Base-by-base conservation (phyloP, 805 yeast species). In the Metschnikowia proteae region DNA sequence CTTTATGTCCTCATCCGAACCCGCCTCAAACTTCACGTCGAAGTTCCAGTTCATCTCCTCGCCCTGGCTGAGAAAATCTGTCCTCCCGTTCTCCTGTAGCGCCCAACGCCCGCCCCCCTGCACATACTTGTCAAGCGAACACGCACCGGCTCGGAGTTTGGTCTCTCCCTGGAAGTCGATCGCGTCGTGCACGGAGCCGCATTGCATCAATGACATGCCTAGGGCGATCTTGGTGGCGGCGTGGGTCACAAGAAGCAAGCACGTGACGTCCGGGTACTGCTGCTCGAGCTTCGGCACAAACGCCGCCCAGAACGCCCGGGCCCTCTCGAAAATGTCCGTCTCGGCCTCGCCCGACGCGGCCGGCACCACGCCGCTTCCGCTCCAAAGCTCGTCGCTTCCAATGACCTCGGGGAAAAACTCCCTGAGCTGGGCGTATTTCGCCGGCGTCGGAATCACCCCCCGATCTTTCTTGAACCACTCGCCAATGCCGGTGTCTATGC, bases 41-140 rank as follows among this genome's bases (percentile, higher is more conserved):
- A 90, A 92, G 58, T 84, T 81, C 97, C 97, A 91, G 61, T 88
- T 84, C 95, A 89, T 88, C 64, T 90, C 97, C 59, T 91, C 94
- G 6, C 98, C 98, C 5, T 75, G 66, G 5, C 78, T 64, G 52
- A 92, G 71, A 58, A 84, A 90, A 38, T 78, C 82, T 6, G 88
- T 80, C 53, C 81, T 76, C 4, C 97, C 97, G 62, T 87, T 88
- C 76, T 78, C 74, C 17, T 71, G 71, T 46, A 84, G 61, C 5
- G 58, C 63, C 97, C 97, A 92, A 28, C 60, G 58, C 5, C 66
- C 63, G 1, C 61, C 62, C 1, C 53, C 62, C 29, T 42, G 48
- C 2, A 34, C 59, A 58, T 76, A 89, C 55, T 78, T 78, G 60
- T 89, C 96, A 44, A 92, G 64, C 0, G 96, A 84, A 62, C 97